Conservation (phyloP, 257 asterid genomes). For the Mitragyna speciosa region DNA sequence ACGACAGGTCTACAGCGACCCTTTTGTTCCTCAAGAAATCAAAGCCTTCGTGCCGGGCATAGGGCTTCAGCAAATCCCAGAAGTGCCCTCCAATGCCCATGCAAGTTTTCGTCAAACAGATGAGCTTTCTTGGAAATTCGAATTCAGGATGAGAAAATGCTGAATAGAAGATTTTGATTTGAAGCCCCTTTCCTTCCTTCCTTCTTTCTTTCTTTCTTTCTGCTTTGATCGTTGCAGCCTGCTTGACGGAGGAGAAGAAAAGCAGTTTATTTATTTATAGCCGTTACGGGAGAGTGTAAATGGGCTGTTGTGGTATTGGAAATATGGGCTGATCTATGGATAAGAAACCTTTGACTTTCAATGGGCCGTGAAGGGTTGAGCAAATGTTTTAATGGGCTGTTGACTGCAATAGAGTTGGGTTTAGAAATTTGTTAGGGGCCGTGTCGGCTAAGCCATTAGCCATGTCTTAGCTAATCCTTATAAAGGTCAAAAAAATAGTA, state of each 20-base stretch:
- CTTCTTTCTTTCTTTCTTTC: not conserved
- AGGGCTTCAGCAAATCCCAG: slow-evolving; percentile 96
- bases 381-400: too few relatives aligned
- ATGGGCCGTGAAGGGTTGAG: too few relatives aligned
- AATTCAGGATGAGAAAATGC: not conserved
- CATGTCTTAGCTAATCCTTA: too few relatives aligned
- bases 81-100: slow-evolving; percentile 94
- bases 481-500: too few relatives aligned
- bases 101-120: not conserved
- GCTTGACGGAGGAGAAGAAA: not conserved
- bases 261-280: not conserved
- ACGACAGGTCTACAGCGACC: slow-evolving; percentile 93
- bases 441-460: too few relatives aligned
- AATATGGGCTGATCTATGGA: too few relatives aligned
- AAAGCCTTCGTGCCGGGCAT: slow-evolving; percentile 62
- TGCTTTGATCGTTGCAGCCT: not conserved
- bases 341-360: too few relatives aligned
- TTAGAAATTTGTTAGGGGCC: too few relatives aligned
- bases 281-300: not conserved
- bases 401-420: too few relatives aligned
- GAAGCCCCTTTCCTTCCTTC: too few relatives aligned
- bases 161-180: not conserved
- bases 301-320: not conserved
- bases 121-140: not conserved
- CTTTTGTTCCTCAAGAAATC: slow-evolving; percentile 92